A percentile compares a stretch with the other conserved stretches of the same genome.
Conservation (phyloP, 148 eudicot species). For the Rhododendron henanense region DNA sequence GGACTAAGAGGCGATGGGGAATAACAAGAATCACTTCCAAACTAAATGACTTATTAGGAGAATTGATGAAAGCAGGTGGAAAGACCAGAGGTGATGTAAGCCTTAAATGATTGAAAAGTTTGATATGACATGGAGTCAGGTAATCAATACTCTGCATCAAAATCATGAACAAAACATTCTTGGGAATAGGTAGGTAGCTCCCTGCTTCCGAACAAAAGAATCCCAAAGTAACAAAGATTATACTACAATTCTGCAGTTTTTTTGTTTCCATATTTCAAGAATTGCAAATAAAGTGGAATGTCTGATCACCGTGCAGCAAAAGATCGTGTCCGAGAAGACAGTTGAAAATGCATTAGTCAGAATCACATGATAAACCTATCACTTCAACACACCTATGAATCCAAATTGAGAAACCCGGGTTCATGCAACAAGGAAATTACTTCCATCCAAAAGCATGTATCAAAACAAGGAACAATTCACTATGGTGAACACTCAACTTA, state of each 20-base stretch:
- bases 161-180: background rate
- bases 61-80: background rate
- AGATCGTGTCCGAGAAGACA: background rate
- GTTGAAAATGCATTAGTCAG: background rate
- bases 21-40: conserved; percentile 5
- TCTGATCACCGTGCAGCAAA: background rate
- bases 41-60: background rate
- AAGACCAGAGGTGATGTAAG: background rate
- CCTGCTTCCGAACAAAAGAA: background rate
- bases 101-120: background rate
- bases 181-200: background rate
- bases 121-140: background rate
- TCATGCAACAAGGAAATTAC: background rate
- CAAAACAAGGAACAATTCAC: background rate
- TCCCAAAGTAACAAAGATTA: background rate
- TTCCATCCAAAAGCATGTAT: background rate
- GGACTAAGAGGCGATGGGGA: background rate
- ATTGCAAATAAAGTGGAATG: background rate
- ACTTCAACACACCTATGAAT: background rate
- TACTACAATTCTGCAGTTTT: background rate
- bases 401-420: background rate
- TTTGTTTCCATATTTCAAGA: background rate
- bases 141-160: background rate
- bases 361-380: background rate
- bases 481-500: background rate